phyloP scores from a whole-genome alignment of 768 basidiomycete species.

The Leccinum boreale region DNA sequence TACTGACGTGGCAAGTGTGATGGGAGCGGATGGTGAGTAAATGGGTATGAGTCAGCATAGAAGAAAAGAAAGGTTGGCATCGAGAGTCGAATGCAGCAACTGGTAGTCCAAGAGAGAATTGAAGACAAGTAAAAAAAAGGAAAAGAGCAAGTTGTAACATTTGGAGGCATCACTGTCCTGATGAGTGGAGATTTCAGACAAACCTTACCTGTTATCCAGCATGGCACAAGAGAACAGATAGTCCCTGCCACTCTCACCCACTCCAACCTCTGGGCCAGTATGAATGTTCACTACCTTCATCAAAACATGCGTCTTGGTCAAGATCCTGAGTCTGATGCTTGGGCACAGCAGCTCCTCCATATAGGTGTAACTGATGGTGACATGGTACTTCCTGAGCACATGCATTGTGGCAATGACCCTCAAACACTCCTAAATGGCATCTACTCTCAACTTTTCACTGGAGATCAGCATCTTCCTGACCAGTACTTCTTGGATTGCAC shows the following conservation, averaged over 20 bases:
- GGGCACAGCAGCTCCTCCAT: neutral
- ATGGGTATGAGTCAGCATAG: too few species aligned
- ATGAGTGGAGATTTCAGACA: neutral
- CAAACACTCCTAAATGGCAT: neutral
- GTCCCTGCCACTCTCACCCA: neutral
- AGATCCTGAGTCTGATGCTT: neutral
- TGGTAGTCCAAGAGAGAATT: too few species aligned
- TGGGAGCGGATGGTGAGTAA: too few species aligned
- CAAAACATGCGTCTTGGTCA: neutral
- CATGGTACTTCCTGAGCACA: neutral
- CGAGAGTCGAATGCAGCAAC: too few species aligned
- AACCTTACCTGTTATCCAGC: neutral
- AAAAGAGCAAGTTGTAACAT: too few species aligned
- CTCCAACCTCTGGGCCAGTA: neutral
- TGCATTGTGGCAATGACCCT: neutral
- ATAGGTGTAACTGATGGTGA: neutral
- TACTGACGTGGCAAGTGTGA: too few species aligned
- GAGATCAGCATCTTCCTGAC: neutral
- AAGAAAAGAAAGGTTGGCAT: too few species aligned
- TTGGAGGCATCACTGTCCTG: neutral
- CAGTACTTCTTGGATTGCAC: neutral
- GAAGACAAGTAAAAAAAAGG: too few species aligned
- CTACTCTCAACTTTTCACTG: neutral
- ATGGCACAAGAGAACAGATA: neutral
- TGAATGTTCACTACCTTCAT: neutral